A percentile compares a stretch with the other conserved stretches of the same genome.
Evolutionary conservation across 2,329 filamentous ascomycete genomes (phyloP).

Genomic region (Cladosporium sp.): DNA sequence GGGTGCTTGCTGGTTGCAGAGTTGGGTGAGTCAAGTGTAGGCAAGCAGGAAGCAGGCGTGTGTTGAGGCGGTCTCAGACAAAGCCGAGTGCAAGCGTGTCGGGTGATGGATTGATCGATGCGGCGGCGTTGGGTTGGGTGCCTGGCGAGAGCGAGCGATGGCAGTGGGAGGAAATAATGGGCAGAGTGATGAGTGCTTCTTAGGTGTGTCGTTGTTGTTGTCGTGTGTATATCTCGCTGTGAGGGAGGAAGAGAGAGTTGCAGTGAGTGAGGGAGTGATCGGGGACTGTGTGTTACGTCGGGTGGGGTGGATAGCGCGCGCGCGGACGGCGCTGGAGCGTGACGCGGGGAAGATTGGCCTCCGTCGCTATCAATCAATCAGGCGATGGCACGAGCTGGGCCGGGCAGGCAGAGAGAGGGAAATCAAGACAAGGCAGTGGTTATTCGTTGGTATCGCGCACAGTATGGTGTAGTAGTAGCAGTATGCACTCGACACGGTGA

Average conservation of each 20-base stretch:
- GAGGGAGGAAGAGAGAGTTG: neutral
- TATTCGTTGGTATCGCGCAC: neutral
- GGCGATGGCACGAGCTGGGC: neutral
- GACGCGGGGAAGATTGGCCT: neutral
- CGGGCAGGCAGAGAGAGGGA: neutral
- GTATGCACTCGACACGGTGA: neutral
- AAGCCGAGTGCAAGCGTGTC: constrained; percentile 17
- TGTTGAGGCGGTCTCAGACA: constrained; percentile 13
- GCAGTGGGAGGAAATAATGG: neutral
- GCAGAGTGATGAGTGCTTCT: neutral
- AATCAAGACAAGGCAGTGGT: neutral
- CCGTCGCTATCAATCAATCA: neutral
- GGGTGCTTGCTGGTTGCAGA: constrained; percentile 2
- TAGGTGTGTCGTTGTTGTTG: neutral
- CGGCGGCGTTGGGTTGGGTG: neutral
- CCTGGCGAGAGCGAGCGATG: neutral
- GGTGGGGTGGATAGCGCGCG: constrained; percentile 6
- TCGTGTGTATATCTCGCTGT: neutral
- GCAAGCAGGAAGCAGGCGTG: neutral
- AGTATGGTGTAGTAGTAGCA: neutral
- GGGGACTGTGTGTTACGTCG: neutral
- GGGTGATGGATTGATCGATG: constrained; percentile 6
- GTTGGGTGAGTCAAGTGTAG: constrained; percentile 4
- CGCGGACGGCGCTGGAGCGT: neutral
- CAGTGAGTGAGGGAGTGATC: neutral